Evolutionary conservation across 352 stramenopile species (phyloP).

Genomic region (Nothophytophthora sp.): DNA sequence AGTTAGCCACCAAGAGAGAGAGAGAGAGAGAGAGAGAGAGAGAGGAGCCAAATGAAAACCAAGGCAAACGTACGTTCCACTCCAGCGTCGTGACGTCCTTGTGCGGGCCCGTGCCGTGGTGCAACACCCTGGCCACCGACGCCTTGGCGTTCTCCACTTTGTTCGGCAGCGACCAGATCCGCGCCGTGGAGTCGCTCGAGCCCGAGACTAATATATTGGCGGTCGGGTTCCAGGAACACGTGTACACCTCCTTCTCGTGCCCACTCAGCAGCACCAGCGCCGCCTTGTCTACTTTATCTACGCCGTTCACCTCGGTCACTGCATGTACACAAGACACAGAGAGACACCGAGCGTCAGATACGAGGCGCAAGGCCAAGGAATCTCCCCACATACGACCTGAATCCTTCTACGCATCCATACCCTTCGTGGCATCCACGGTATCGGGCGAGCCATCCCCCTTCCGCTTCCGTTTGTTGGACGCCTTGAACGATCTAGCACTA

Average conservation of each 20-base stretch:
- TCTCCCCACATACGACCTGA: background rate
- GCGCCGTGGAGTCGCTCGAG: slow-evolving; percentile 94
- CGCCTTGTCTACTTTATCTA: slow-evolving; percentile 66
- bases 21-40: background rate
- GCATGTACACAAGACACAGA: background rate
- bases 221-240: slow-evolving; percentile 97
- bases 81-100: slow-evolving; percentile 99
- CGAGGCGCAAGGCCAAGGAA: background rate
- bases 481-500: slow-evolving; percentile 60
- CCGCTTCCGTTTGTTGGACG: slow-evolving; percentile 85
- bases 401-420: slow-evolving; percentile 15
- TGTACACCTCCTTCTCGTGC: slow-evolving; percentile 94
- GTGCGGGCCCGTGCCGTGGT: slow-evolving; percentile 87
- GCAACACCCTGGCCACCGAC: slow-evolving; percentile 54
- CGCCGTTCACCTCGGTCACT: slow-evolving; percentile 58
- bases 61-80: slow-evolving; percentile 88
- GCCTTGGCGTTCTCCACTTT: slow-evolving; percentile 50
- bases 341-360: background rate
- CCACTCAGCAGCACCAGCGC: slow-evolving; percentile 69
- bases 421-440: slow-evolving; percentile 64
- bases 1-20: slow-evolving; percentile 10
- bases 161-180: slow-evolving; percentile 93
- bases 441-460: slow-evolving; percentile 70
- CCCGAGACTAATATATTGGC: slow-evolving; percentile 96
- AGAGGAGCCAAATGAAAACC: background rate